phyloP scores from a whole-genome alignment of 108 stramenopile genomes.

The Cylindrotheca closterium region DNA sequence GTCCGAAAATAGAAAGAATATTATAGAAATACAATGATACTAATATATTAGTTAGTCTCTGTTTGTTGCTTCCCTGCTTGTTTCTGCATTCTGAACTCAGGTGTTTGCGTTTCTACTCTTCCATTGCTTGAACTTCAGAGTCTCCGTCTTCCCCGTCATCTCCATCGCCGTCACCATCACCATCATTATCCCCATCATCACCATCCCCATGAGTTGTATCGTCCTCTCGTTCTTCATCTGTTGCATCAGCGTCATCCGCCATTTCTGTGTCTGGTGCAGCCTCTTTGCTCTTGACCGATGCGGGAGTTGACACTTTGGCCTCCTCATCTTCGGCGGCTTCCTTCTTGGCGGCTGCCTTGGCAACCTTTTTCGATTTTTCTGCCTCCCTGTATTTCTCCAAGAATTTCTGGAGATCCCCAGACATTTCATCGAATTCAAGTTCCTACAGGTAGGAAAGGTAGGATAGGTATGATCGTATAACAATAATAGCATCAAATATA shows the following conservation, averaged over 20 bases:
- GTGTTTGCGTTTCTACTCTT: constrained; percentile 24
- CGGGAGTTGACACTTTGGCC: constrained; percentile 14
- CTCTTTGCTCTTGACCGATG: constrained; percentile 15
- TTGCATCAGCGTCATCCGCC: constrained; percentile 15
- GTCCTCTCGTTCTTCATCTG: constrained; percentile 24
- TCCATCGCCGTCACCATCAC: constrained; percentile 24
- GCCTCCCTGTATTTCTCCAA: constrained; percentile 67
- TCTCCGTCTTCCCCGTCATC: constrained; percentile 30
- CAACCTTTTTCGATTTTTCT: constrained; percentile 77
- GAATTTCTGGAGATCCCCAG: constrained; percentile 59
- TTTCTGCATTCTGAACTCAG: background rate
- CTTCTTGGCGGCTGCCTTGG: constrained; percentile 51
- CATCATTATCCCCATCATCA: too few relatives aligned
- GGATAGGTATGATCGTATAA: background rate
- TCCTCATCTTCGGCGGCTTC: constrained; percentile 27
- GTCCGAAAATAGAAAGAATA: background rate
- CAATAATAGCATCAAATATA: background rate
- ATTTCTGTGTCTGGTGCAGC: background rate
- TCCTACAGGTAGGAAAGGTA: constrained; percentile 38
- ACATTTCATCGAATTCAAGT: constrained; percentile 84
- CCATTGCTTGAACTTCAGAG: constrained; percentile 18
- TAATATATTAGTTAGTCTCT: background rate
- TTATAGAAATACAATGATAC: background rate
- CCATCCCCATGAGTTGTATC: constrained; percentile 17
- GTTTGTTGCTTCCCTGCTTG: background rate